Percentiles rank a stretch among this genome's conserved stretches.
Conservation (phyloP, 1,139 yeast genomes). For the Entelexis paramagnoliae region DNA sequence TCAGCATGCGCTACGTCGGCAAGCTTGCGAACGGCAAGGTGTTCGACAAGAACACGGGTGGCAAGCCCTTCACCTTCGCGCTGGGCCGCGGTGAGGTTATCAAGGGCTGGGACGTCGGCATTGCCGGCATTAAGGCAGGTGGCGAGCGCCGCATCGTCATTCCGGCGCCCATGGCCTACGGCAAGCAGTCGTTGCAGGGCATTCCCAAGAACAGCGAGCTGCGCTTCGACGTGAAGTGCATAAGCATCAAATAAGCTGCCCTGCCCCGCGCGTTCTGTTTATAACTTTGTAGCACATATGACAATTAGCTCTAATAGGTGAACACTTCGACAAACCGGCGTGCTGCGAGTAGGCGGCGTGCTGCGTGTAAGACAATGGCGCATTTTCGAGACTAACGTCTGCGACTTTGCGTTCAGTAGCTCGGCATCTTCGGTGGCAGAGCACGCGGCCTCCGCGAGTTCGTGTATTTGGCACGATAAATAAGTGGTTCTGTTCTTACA, state of each 20-base stretch:
- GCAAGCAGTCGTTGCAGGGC: conserved; percentile 88
- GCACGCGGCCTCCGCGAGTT: too few species aligned
- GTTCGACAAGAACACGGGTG: conserved; percentile 93
- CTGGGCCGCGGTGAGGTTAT: conserved; percentile 97
- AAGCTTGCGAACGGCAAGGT: conserved; percentile 92
- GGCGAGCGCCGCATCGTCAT: conserved; percentile 97
- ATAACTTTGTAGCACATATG: background rate
- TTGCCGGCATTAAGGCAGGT: conserved; percentile 96
- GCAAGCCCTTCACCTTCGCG: conserved; percentile 85
- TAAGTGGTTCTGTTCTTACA: too few species aligned
- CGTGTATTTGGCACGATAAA: too few species aligned
- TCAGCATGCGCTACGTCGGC: conserved; percentile 96
- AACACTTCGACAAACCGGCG: too few species aligned
- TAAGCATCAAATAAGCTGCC: conserved; percentile 58
- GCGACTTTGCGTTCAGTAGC: too few species aligned
- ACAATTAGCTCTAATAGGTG: background rate
- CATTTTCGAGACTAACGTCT: too few species aligned
- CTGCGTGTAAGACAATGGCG: too few species aligned
- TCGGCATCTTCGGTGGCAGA: too few species aligned
- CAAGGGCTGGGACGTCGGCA: conserved; percentile 97
- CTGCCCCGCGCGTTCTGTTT: too few species aligned
- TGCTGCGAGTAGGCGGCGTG: too few species aligned
- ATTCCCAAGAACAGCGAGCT: conserved; percentile 94
- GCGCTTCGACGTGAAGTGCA: conserved; percentile 90
- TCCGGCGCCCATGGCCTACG: conserved; percentile 95